Evolutionary conservation across 2,329 filamentous ascomycete genomes (phyloP), one percentile per base, ranked within the genome.

Genomic region (Monilinia vaccinii-corymbosi): DNA sequence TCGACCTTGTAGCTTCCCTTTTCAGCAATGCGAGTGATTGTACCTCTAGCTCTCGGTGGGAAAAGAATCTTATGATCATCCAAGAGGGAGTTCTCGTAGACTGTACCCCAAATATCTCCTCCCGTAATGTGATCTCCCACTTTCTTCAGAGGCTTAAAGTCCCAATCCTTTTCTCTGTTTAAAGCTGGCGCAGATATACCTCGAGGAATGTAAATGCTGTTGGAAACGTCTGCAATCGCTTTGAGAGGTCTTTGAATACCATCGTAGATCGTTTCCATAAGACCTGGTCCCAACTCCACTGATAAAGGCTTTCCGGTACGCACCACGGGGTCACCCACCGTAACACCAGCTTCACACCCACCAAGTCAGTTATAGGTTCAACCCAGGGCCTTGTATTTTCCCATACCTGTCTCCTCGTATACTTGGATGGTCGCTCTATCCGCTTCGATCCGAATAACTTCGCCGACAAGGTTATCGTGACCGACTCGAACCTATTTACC

Each of bases 251-350:
- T 87, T 76, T 99, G 94, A 71, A 99, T 99, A 79, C 94, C 94
- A 75, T 99, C 94, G 81, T 97, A 99, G 75, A 99, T 99, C 68
- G 94, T 97, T 78, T 97, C 93, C 83, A 99, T 91, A 75, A 99
- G 80, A 73, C 94, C 94, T 65, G 94, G 94, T 55, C 94, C 94
- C 51, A 99, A 87, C 76, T 99, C 94, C 76, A 99, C 94, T 61
- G 94, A 97, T 60, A 99, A 81, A 65, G 94, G 94, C 82, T 97
- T 97, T 75, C 91, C 90, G 61, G 93, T 97, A 71, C 93, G 85
- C 63, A 78, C 71, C 67, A 99, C 94, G 55, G 94, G 94, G 73
- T 99, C 94, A 73, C 94, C 94, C 67, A 99, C 92, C 68, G 85
- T 96, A 68, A 99, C 88, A 78, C 94, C 94, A 75, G 93, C 94